Percentiles rank a stretch among this genome's conserved stretches.
phyloP scores from a whole-genome alignment of 495 filamentous ascomycete genomes.

The Penicillium turbatum region DNA sequence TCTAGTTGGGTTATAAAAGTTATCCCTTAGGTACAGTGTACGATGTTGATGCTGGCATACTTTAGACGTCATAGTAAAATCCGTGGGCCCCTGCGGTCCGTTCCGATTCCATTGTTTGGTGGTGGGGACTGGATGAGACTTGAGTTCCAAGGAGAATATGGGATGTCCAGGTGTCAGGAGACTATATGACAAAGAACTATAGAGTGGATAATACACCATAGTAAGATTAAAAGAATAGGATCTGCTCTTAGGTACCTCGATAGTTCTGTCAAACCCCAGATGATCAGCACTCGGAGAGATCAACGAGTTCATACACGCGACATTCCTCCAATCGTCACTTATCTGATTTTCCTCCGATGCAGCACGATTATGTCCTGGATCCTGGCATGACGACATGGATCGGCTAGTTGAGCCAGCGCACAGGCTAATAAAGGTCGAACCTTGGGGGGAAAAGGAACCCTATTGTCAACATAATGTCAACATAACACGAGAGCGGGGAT shows the following conservation, averaged over 20 bases:
- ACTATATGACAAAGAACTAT: background rate
- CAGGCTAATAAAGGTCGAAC: background rate
- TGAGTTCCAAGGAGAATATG: background rate
- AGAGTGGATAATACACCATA: background rate
- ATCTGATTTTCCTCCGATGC: background rate
- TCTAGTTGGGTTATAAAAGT: background rate
- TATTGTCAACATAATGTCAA: background rate
- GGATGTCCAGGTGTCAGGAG: background rate
- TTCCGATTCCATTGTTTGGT: constrained; percentile 3
- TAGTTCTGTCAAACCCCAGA: background rate
- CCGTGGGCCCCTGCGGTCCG: constrained; percentile 5
- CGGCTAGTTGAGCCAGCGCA: background rate
- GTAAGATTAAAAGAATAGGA: background rate
- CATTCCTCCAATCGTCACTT: background rate
- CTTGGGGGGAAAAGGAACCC: background rate
- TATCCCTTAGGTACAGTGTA: background rate
- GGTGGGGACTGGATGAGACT: background rate
- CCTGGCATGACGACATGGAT: background rate
- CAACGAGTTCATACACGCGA: background rate
- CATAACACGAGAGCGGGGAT: no score
- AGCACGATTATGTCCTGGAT: background rate
- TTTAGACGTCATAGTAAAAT: background rate
- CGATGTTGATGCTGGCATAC: background rate
- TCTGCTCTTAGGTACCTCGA: background rate
- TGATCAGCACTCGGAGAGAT: background rate